Evolutionary conservation across 257 asterid genomes (phyloP), one percentile per base, ranked within the genome.

Genomic region (Solanum peruvianum): DNA sequence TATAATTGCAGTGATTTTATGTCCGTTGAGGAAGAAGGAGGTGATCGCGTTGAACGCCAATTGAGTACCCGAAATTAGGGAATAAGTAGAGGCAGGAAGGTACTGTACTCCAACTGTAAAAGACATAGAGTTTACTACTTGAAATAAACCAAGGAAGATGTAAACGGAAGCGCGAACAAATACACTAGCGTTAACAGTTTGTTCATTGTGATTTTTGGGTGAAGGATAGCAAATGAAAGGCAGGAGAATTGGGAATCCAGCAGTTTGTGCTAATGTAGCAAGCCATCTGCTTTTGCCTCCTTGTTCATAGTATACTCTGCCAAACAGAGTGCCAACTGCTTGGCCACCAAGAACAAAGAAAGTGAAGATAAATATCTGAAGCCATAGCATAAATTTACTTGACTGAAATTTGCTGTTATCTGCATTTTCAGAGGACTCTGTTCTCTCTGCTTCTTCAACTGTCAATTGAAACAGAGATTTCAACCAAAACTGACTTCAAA

Each of bases 11-110:
- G 91, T 91, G 52, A 92, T 64, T 47, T 90, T 92, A 9, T 90
- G 93, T 0, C 89, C 76, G 58, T 91, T 93, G 90, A 93, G 86
- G 69, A 92, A 67, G 88, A 86, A 76, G 14, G 96, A 91, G 39
- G 91, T 91, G 81, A 93, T n/a, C 1, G 93, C 93, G 20, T 89
- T 90, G 91, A 93, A 89, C 3, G 90, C 95, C 56, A 91, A 82
- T 29, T 92, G 94, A 78, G 83, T 87, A 23, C 93, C 82, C 45
- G 89, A 72, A 7, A 93, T 37, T 76, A 93, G 91, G 18, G 92
- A 88, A 18, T 81, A 92, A 7, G 91, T 90, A 10, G 92, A 90
- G 66, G 87, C 90, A 0, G 95, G 95, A 7, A 91, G 91, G 37
- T 89, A 89, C 52, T 62, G 84, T 20, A 90, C 85, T 10, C 94